Evolutionary conservation across 2,329 filamentous ascomycete genomes (phyloP).

Genomic region (Davidsoniella neocaledoniae): DNA sequence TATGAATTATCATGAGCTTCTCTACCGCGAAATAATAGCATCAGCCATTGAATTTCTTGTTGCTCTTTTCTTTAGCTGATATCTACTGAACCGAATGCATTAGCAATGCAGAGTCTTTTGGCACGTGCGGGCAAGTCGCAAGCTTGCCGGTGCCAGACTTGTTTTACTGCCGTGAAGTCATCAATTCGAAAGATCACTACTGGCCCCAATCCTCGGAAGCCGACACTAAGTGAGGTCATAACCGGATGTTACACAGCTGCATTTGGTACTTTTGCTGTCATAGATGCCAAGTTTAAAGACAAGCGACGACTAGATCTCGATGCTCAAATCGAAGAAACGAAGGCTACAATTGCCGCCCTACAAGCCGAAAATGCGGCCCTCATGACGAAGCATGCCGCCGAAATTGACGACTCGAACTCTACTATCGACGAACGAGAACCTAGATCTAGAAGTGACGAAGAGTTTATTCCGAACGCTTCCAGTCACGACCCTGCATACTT

Average conservation of each 20-base stretch:
- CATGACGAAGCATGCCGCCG: slow-evolving; percentile 7
- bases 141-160: slow-evolving; percentile 45
- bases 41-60: too few relatives aligned
- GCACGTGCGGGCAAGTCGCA: slow-evolving; percentile 47
- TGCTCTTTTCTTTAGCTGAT: neutral
- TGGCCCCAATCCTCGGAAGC: slow-evolving; percentile 30
- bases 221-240: slow-evolving; percentile 36
- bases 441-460: slow-evolving; percentile 1
- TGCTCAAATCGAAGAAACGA: slow-evolving; percentile 22
- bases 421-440: neutral
- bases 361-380: slow-evolving; percentile 11
- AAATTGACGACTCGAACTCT: neutral
- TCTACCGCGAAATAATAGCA: too few relatives aligned
- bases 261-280: slow-evolving; percentile 45
- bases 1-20: too few relatives aligned
- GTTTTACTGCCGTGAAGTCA: slow-evolving; percentile 35
- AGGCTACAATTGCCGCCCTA: slow-evolving; percentile 11
- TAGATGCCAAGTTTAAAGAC: slow-evolving; percentile 44
- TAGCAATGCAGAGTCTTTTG: slow-evolving; percentile 49
- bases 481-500: slow-evolving; percentile 11
- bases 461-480: slow-evolving; percentile 8
- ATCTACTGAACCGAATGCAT: neutral
- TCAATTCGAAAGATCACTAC: slow-evolving; percentile 24
- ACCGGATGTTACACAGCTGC: slow-evolving; percentile 53
- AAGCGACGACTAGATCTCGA: slow-evolving; percentile 44